Evolutionary conservation across 2,329 filamentous ascomycete genomes (phyloP).

Genomic region (Sporothrix variecibatus): DNA sequence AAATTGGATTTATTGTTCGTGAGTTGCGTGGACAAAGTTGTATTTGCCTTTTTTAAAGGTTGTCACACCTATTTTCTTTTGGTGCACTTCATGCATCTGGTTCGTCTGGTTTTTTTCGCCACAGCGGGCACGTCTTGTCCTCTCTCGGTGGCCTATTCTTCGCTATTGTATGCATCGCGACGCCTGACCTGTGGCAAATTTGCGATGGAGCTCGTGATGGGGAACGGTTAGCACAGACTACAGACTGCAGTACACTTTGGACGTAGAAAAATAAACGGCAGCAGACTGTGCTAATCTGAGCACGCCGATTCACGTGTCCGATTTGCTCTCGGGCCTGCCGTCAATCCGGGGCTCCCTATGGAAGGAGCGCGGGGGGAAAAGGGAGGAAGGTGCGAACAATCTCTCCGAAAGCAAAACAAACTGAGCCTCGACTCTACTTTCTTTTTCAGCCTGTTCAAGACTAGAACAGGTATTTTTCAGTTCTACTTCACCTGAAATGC

Average conservation of each 20-base stretch:
- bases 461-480: neutral
- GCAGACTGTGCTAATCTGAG: neutral
- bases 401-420: neutral
- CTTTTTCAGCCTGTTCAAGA: neutral
- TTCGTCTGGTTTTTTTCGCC: neutral
- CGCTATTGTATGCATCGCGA: neutral
- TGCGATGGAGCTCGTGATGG: neutral
- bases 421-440: neutral
- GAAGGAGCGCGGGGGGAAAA: neutral
- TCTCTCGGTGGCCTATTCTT: neutral
- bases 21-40: neutral
- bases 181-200: slow-evolving; percentile 7
- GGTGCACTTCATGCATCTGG: neutral
- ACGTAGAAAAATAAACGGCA: neutral
- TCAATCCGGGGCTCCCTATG: neutral
- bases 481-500: neutral
- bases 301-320: neutral
- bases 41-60: neutral
- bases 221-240: neutral
- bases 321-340: slow-evolving; percentile 1
- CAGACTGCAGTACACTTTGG: too few relatives aligned
- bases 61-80: neutral
- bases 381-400: neutral
- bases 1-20: neutral
- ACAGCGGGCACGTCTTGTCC: neutral